A percentile compares a stretch with the other conserved stretches of the same genome.
Evolutionary conservation across 2,329 filamentous ascomycete species (phyloP).

Genomic region (Aaosphaeria pasadenensis): DNA sequence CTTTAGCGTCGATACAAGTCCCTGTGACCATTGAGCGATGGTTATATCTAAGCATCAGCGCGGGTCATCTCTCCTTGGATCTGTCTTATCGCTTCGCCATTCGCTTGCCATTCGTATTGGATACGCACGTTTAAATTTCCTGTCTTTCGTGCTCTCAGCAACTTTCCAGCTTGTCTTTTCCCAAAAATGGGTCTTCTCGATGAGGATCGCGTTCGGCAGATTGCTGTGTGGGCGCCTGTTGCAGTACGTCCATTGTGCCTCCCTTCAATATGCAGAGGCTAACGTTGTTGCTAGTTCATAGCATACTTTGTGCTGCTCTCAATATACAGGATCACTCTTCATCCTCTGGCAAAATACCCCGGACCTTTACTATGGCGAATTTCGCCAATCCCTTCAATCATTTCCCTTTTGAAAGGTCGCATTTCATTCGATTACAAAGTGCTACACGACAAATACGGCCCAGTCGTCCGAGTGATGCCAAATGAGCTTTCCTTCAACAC

Average conservation of each 20-base stretch:
- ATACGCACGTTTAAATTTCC: too few relatives aligned
- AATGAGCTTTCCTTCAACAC: slow-evolving; percentile 34
- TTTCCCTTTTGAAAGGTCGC: slow-evolving; percentile 24
- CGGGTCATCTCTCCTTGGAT: slow-evolving; percentile 1
- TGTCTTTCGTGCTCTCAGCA: too few relatives aligned
- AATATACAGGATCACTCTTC: slow-evolving; percentile 26
- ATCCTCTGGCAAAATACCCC: slow-evolving; percentile 28
- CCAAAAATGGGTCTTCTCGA: slow-evolving; percentile 25
- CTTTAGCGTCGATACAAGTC: slow-evolving; percentile 13
- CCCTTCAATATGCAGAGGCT: slow-evolving; percentile 4
- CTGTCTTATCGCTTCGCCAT: neutral
- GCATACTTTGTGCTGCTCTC: slow-evolving; percentile 17
- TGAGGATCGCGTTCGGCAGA: slow-evolving; percentile 16
- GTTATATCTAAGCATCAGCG: slow-evolving; percentile 14
- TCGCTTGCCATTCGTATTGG: neutral
- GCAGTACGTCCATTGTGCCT: slow-evolving; percentile 14
- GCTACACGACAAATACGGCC: slow-evolving; percentile 31
- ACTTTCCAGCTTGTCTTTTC: neutral
- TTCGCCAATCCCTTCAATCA: slow-evolving; percentile 23
- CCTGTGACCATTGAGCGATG: slow-evolving; percentile 12
- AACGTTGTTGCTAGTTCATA: slow-evolving; percentile 8
- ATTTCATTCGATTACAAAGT: slow-evolving; percentile 29
- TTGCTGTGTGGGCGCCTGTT: slow-evolving; percentile 20
- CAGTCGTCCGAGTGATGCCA: slow-evolving; percentile 33
- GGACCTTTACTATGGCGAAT: slow-evolving; percentile 28